Evolutionary conservation across 768 basidiomycete species (phyloP), one percentile per base, ranked within the genome.

Genomic region (Podaxis pistillaris): DNA sequence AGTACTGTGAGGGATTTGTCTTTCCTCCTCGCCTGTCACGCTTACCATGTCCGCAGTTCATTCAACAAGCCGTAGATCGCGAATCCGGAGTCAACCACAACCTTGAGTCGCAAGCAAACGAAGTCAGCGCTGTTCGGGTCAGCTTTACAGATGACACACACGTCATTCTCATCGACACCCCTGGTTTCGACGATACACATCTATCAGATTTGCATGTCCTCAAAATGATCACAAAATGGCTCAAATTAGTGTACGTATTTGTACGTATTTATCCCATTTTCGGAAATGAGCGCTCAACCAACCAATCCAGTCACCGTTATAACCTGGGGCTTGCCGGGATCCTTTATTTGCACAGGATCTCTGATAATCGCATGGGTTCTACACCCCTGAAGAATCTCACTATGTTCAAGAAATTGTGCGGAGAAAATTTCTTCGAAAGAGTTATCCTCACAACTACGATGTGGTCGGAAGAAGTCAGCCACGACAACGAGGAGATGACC

Each of bases 391-490:
- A 62, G 38, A 62, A 54, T 26, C 36, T 64, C 8, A 30, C 17
- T 4, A 62, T 66, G 59, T 64, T 66, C 33, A 59, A 62, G 22
- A 24, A 36, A n/a, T 73, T 73, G 67, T 66, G 66, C n/a, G 51
- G 51, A 11, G 22, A 53, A 3, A 17, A 38, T 13, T 53, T 53
- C 19, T 60, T 24, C 24, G 8, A 24, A 9, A 50, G 13, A 1
- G 49, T 50, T 4, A 28, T 44, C 61, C 15, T 64, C 46, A 36
- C 53, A 54, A 30, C 44, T 33, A 37, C 26, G 38, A 28, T 60
- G 52, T 41, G 49, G 54, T 46, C n/a, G 4, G 11, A 61, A 3
- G 28, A 1, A 28, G 28, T 7, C 28, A 15, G 22, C 15, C 40
- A 13, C 4, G 56, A 44, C 15, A n/a, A 1, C 2, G 40, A 6